A percentile compares a stretch with the other conserved stretches of the same genome.
These are phyloP conservation scores for Xerocomellus dryophilus DNA, from an alignment of 768 basidiomycete species.

Conservation along the genomic window DNA sequence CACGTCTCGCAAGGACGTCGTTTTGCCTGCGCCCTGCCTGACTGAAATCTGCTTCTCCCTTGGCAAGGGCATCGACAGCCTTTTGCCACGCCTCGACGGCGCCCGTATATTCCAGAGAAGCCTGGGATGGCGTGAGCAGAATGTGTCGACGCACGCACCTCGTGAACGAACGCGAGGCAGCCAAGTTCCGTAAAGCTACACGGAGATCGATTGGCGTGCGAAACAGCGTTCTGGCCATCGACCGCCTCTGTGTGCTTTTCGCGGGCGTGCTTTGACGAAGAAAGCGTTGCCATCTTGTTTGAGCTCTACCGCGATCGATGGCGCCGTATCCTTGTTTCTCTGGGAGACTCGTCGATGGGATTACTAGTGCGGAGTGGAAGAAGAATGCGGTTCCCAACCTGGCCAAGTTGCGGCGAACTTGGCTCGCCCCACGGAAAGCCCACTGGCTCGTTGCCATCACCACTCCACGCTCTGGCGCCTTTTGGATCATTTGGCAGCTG, in stretches of 20 bases:
- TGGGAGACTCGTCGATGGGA: neutral
- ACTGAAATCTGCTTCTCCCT: neutral
- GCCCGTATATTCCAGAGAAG: neutral
- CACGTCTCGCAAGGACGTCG: too few relatives aligned
- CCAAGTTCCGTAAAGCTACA: constrained; percentile 2
- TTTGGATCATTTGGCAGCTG: neutral
- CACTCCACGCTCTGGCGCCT: too few relatives aligned
- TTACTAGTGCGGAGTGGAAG: neutral
- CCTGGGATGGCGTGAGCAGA: neutral
- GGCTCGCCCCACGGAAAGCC: neutral
- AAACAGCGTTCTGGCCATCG: neutral
- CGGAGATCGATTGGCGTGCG: neutral
- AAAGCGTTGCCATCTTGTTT: neutral
- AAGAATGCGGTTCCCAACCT: neutral
- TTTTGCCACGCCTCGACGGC: neutral
- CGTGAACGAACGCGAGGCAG: constrained; percentile 1
- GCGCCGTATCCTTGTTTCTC: neutral
- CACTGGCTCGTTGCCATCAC: neutral
- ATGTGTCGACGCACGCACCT: neutral
- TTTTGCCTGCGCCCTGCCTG: neutral
- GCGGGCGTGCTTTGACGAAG: neutral
- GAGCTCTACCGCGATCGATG: neutral
- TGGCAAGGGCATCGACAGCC: neutral
- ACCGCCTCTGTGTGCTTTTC: constrained; percentile 4
- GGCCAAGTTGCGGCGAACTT: too few relatives aligned